Percentiles rank a stretch among this genome's conserved stretches.
These are phyloP conservation scores for Metschnikowia matae DNA, from an alignment of 805 yeast genomes.

Conservation along the genomic window DNA sequence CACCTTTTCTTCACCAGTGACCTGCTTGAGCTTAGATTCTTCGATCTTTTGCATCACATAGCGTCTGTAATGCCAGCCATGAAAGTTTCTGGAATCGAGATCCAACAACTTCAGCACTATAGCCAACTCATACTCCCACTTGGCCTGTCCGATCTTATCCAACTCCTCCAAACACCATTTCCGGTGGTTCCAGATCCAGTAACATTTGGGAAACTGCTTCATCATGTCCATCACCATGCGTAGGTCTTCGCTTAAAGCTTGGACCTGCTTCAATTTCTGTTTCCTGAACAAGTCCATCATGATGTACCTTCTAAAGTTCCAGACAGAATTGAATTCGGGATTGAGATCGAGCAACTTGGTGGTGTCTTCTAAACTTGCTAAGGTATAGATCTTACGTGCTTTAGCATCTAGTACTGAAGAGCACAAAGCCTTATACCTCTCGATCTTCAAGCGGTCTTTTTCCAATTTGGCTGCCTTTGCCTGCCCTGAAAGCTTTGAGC, in stretches of 20 bases:
- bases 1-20: background rate
- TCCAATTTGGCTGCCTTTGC: conserved; percentile 47
- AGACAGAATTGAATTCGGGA: conserved; percentile 84
- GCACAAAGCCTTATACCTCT: conserved; percentile 47
- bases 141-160: conserved; percentile 44
- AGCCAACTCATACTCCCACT: conserved; percentile 69
- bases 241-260: conserved; percentile 52
- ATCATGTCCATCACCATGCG: conserved; percentile 55
- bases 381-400: conserved; percentile 15
- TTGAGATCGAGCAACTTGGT: conserved; percentile 57
- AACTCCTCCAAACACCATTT: conserved; percentile 62
- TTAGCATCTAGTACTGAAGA: conserved; percentile 37
- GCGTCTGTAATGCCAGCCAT: conserved; percentile 94
- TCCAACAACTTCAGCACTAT: conserved; percentile 66
- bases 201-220: conserved; percentile 75
- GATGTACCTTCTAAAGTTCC: conserved; percentile 86
- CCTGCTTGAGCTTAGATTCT: conserved; percentile 10
- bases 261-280: conserved; percentile 5
- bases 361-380: conserved; percentile 48
- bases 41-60: conserved; percentile 50
- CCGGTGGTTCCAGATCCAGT: conserved; percentile 96
- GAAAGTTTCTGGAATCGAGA: conserved; percentile 80
- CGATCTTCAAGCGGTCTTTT: conserved; percentile 60
- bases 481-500: conserved; percentile 54
- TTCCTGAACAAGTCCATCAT: conserved; percentile 32